Evolutionary conservation across 1,139 yeast genomes (phyloP), one percentile per base, ranked within the genome.

Genomic region (Kluyveromyces sp.): DNA sequence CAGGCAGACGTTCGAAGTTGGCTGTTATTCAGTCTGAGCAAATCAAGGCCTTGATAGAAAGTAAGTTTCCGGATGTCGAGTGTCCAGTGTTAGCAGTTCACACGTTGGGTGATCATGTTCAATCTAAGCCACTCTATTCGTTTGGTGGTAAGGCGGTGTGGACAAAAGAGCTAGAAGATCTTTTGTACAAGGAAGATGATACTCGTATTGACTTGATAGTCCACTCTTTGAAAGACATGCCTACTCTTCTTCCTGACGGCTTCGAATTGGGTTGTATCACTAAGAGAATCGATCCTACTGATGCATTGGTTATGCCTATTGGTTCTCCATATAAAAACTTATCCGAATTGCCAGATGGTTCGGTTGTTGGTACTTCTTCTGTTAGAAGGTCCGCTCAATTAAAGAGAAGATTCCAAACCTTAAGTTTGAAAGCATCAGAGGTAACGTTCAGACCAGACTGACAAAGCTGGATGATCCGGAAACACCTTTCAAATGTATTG

Each of bases 71-170:
- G 7, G 73, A 79, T 25, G 60, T 71, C 31, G 73, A 81, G 46
- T 83, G 90, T 55, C 78, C 83, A 32, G 83, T 92, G 32, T 70
- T 86, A 26, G 94, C 96, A 3, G 74, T 88, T 42, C 77, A 83
- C 42, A 92, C 98, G 0, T 72, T 92, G 39, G 98, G 97, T 28
- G 98, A 92, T 69, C 83, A 86, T 63, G 82, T 84, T 36, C 92
- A 81, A 63, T 77, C 77, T 58, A 83, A 81, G 59, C 97, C 98
- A 4, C 73, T 92, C 47, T 94, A 92, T 65, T 78, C 96, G 4
- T 92, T 92, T 68, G 97, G 97, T 35, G 98, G 98, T 29, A 92
- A 92, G 64, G 81, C 96, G 0, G 68, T 92, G 39, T 92, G 98
- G 98, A 92, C 98, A 7, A 86, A 88, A 61, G 98, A 92, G 65